Conservation (phyloP, 1,284 basidiomycete genomes). For the Ustilago hordei region DNA sequence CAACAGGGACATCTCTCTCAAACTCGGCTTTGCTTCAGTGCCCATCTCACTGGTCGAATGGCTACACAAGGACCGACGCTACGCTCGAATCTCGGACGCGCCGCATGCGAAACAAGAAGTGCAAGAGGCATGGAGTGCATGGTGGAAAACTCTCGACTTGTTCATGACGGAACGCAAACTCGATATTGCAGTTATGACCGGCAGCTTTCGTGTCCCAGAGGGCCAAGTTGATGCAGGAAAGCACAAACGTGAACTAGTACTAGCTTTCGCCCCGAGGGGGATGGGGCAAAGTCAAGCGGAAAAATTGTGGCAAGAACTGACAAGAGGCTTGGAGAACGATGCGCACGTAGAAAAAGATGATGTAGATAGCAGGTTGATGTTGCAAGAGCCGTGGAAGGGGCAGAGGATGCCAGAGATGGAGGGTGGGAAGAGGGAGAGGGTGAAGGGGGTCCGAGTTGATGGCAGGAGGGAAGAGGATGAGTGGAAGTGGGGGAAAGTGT, state of each 20-base stretch:
- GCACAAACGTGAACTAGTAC: conserved; percentile 57
- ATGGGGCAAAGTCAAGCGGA: conserved; percentile 31
- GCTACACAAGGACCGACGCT: conserved; percentile 50
- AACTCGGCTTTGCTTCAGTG: conserved; percentile 55
- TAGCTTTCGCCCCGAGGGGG: conserved; percentile 38
- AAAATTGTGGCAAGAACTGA: conserved; percentile 34
- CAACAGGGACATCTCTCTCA: conserved; percentile 21
- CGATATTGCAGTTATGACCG: conserved; percentile 58
- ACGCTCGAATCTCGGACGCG: conserved; percentile 7
- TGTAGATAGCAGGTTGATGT: conserved; percentile 35
- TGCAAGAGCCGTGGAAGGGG: conserved; percentile 58
- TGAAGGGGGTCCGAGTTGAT: conserved; percentile 42
- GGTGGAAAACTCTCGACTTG: conserved; percentile 50
- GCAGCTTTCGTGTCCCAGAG: conserved; percentile 46
- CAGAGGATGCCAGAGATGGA: conserved; percentile 41
- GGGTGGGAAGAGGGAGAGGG: conserved; percentile 56
- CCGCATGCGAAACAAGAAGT: conserved; percentile 36
- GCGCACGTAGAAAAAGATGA: conserved; percentile 27
- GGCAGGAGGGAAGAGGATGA: conserved; percentile 21
- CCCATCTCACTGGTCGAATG: conserved; percentile 57
- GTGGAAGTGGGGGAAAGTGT: conserved; percentile 51
- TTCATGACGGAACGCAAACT: conserved; percentile 57
- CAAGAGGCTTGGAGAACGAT: conserved; percentile 18
- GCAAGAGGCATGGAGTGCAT: conserved; percentile 52
- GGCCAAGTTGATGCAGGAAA: conserved; percentile 51